Evolutionary conservation across 345 rosid species (phyloP).

Genomic region (Sonneratia caseolaris): DNA sequence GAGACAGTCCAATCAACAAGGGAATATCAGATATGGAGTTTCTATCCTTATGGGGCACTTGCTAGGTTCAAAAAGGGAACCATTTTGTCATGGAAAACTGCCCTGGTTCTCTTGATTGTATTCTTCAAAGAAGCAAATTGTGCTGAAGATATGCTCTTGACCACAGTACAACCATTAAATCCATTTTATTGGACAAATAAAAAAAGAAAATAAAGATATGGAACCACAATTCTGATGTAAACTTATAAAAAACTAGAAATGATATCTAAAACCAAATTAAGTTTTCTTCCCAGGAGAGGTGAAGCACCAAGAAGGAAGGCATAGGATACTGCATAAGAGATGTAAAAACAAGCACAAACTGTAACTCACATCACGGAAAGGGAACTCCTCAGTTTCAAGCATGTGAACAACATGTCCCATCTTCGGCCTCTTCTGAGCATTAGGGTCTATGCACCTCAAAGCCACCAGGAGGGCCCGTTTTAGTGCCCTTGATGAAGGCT

Average conservation of each 20-base stretch:
- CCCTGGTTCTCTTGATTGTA: too few species aligned
- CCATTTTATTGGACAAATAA: background rate
- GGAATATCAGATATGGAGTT: background rate
- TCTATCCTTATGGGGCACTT: background rate
- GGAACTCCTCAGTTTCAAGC: constrained; percentile 95
- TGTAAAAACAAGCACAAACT: background rate
- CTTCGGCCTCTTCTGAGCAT: constrained; percentile 88
- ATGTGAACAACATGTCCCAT: constrained; percentile 95
- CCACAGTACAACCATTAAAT: too few species aligned
- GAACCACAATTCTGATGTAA: background rate
- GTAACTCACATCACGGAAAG: constrained; percentile 52
- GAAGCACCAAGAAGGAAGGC: background rate
- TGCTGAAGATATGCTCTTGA: too few species aligned
- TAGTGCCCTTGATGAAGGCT: constrained; percentile 72
- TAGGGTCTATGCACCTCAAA: constrained; percentile 86
- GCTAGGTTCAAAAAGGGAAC: background rate
- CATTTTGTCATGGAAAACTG: too few species aligned
- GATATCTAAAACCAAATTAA: background rate
- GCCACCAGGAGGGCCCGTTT: constrained; percentile 91
- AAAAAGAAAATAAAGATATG: background rate
- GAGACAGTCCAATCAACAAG: constrained; percentile 6
- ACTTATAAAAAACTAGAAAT: background rate
- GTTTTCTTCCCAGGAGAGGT: background rate
- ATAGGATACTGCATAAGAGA: background rate
- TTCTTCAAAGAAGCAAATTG: too few species aligned